Base-by-base conservation (phyloP, 2,329 filamentous ascomycete genomes). In the Cladosporium sp. region DNA sequence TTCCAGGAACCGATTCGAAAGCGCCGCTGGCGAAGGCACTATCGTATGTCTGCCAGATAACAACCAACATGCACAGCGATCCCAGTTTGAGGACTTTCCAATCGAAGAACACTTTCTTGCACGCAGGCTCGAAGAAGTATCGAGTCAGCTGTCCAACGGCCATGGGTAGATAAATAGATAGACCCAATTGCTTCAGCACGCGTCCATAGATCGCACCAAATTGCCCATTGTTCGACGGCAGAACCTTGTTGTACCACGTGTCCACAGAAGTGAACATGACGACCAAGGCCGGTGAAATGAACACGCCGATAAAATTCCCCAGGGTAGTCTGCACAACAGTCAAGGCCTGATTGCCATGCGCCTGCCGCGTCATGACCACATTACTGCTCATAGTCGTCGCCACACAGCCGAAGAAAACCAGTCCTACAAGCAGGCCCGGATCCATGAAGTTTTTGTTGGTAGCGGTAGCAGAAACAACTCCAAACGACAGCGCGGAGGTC, bases 341-440 rank as follows among this genome's bases (percentile, higher is more conserved):
- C 51, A 69, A 45, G 22, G 63, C 66, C 37, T 59, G 54, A 39
- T 90, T 88, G 5, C 88, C 88, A 38, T 86, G 84, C 0, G 88
- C 84, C 39, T 84, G 79, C 25, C 86, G 14, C 5, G 88, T 90
- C 86, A 90, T 89, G 40, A 90, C 85, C 7, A 89, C 85, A 69
- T 90, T 90, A 47, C 84, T 88, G 7, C 85, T 82, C 66, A 90
- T 88, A 0, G 88, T 90, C 0, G 88, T 90, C 1, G 88, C 87
- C 4, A 88, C 82, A 67, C 83, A 87, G n/a, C 84, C 81, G 1
- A 85, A 79, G 39, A 88, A 82, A 3, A 89, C 79, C 70, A 89
- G 83, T 9, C 88, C 88, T 3, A 88, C 81, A 30, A 90, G 74
- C 40, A 90, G 78, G 59, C 84, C 84, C 0, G 82, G 77, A 57